Evolutionary conservation across 768 basidiomycete genomes (phyloP), one percentile per base, ranked within the genome.

Genomic region (Tulasnella calospora): DNA sequence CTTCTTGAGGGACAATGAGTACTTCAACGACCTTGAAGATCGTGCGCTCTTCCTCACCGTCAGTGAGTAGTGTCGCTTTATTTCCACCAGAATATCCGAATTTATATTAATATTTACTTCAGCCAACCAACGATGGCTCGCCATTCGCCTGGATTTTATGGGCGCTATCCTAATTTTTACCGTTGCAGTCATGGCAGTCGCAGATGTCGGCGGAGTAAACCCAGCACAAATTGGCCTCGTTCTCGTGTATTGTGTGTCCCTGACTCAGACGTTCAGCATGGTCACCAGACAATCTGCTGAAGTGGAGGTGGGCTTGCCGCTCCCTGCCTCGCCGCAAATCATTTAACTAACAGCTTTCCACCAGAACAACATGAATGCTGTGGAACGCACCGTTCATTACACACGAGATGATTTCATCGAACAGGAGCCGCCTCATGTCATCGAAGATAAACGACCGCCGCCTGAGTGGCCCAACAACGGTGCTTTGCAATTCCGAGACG

Each of bases 171-270:
- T 91, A 80, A 86, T 88, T 3, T 89, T 90, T 82, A 84, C 87
- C 89, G 89, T 94, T 38, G 91, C 89, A 0, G 84, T 94, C 73
- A 89, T 94, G 82, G 87, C 89, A 15, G 90, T 90, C 4, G 84
- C 86, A 4, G 88, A 88, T 13, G 85, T 88, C 2, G 87, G 88
- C 27, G 86, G 86, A 0, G 89, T 92, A 78, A 89, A 86, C 51
- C 88, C 94, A 0, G 89, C 92, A 0, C 87, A 92, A 81, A 90
- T 91, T 72, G 94, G 93, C 81, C 84, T 95, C 33, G 89, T 91
- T 33, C 84, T 95, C 33, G 92, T 91, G 0, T 93, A 47, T 79
- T 27, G 73, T 89, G 89, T 88, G 7, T 84, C 85, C 6, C 83
- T 90, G 21, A 88, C 88, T 0, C 89, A 90, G 80, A 82, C 87